Base-by-base conservation (phyloP, 768 basidiomycete genomes). In the Psilocybe cubensis region DNA sequence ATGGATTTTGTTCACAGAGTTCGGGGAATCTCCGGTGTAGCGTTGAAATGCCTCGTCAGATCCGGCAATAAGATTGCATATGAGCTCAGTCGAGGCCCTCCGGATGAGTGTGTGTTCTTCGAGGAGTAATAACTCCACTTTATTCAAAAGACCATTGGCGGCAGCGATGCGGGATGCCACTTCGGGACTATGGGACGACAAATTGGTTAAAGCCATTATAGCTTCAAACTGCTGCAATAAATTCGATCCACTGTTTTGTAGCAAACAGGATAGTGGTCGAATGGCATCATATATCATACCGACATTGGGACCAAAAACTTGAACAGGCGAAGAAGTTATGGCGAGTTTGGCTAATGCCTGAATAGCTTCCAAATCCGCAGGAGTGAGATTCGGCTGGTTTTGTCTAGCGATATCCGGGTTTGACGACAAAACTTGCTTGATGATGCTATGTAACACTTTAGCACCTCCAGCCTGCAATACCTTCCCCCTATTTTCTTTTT, bases 161-260 rank as follows among this genome's bases (percentile, higher is more conserved):
- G 77, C 76, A 1, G 86, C 87, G 46, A 97, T 83, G 44, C 88
- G 83, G 18, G 82, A 76, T 2, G 92, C 86, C 8, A 87, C 70
- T 27, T 84, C 82, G 0, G 85, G 75, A 47, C 83, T 83, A 50
- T 92, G 81, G 17, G 94, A 95, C 0, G 96, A 88, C 41, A 98
- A 75, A 69, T 99, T 99, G 7, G 97, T 99, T 51, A 99, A 79
- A 1, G 94, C 96, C 96, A 98, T 98, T 64, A 96, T 78, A 3
- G 87, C 86, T 71, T 99, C 97, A 66, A 99, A 99, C 38, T 83
- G 83, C 67, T 97, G 94, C 5, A 98, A 76, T 29, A 91, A 81
- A 44, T 74, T 87, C 8, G 92, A 83, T 0, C 84, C 80, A 1
- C 84, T 73, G 66, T 90, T 86, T 38, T 84, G 82, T 31, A 98